Percentiles rank a stretch among this genome's conserved stretches.
Conservation (phyloP, 2,329 filamentous ascomycete species). For the Aspergillus pseudoterreus region DNA sequence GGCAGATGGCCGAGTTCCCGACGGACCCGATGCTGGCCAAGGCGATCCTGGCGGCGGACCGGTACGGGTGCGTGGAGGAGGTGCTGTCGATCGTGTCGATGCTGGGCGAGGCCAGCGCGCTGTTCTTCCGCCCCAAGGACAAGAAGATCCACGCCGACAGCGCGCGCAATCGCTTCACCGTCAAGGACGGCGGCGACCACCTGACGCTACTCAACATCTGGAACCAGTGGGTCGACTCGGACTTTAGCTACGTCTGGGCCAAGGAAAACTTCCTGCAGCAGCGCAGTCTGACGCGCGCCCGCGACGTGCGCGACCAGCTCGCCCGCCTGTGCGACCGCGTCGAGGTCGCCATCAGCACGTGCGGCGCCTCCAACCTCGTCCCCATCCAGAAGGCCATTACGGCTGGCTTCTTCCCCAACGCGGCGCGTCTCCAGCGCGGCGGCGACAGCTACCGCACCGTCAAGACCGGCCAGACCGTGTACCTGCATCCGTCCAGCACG, state of each 20-base stretch:
- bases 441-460: constrained; percentile 88
- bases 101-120: constrained; percentile 79
- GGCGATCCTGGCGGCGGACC: constrained; percentile 80
- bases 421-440: constrained; percentile 74
- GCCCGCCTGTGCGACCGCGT: constrained; percentile 89
- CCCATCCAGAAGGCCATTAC: constrained; percentile 86
- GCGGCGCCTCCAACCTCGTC: constrained; percentile 66
- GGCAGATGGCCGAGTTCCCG: constrained; percentile 94
- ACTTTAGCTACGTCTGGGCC: constrained; percentile 83
- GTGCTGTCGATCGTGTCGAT: constrained; percentile 91
- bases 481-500: constrained; percentile 84
- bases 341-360: constrained; percentile 68
- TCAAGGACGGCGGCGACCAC: constrained; percentile 89
- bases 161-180: constrained; percentile 80
- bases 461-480: constrained; percentile 84
- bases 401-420: constrained; percentile 91
- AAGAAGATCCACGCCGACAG: constrained; percentile 96
- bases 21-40: constrained; percentile 90
- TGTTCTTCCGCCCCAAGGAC: constrained; percentile 95
- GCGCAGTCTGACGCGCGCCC: constrained; percentile 78
- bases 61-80: constrained; percentile 90
- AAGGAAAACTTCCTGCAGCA: constrained; percentile 94
- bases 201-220: constrained; percentile 85
- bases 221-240: constrained; percentile 91
- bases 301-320: constrained; percentile 90